These are phyloP conservation scores for Ephemerocybe angulata DNA, from an alignment of 768 basidiomycete genomes.

Conservation along the genomic window DNA sequence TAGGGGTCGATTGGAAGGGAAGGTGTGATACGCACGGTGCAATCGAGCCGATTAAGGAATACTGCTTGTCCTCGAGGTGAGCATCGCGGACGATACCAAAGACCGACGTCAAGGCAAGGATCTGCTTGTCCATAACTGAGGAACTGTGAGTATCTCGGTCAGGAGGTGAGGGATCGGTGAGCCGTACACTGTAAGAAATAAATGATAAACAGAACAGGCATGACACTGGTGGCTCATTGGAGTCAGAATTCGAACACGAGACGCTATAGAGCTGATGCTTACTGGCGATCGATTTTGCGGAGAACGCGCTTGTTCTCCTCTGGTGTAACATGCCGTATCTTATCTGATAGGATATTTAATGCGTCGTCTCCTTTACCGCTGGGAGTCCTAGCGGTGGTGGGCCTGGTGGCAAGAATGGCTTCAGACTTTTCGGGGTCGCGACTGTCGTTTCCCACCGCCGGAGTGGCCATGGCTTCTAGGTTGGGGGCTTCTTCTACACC, in stretches of 20 bases:
- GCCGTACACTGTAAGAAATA: slow-evolving; percentile 28
- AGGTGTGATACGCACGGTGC: slow-evolving; percentile 18
- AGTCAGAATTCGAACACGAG: neutral
- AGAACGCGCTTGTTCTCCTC: slow-evolving; percentile 24
- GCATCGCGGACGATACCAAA: slow-evolving; percentile 29
- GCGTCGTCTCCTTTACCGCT: slow-evolving; percentile 13
- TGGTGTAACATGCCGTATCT: slow-evolving; percentile 16
- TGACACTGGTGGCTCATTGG: slow-evolving; percentile 17
- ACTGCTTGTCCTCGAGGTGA: slow-evolving; percentile 28
- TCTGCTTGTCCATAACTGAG: slow-evolving; percentile 33
- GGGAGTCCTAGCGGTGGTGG: neutral
- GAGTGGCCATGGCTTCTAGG: neutral
- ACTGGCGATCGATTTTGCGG: slow-evolving; percentile 28
- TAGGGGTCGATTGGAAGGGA: neutral
- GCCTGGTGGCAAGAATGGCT: neutral
- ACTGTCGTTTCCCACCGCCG: neutral
- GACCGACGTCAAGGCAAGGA: slow-evolving; percentile 30
- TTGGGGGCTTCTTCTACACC: too few species aligned
- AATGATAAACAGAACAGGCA: slow-evolving; percentile 29
- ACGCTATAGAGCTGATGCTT: neutral
- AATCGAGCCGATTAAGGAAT: slow-evolving; percentile 32
- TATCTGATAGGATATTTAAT: slow-evolving; percentile 12
- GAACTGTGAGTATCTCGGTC: neutral
- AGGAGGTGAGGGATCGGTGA: neutral
- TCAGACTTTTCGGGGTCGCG: neutral